Evolutionary conservation across 176 grass and related monocot genomes (phyloP).

Genomic region (Triticum turgidum): DNA sequence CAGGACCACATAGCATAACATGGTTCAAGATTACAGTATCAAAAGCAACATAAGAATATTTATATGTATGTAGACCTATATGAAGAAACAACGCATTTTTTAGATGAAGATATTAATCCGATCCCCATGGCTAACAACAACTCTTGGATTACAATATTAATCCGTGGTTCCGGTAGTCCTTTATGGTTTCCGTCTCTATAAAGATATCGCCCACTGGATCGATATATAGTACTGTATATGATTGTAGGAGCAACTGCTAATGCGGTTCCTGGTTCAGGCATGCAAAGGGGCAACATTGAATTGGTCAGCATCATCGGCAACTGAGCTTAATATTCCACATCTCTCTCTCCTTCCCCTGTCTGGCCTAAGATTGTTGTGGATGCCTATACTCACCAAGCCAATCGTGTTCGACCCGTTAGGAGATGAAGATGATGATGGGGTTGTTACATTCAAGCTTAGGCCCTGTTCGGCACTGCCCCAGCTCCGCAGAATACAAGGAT

Average conservation of each 20-base stretch:
- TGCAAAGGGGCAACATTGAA: conserved; percentile 14
- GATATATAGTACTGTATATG: background rate
- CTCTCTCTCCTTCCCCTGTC: background rate
- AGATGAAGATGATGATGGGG: too few species aligned
- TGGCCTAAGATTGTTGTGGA: background rate
- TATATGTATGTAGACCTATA: background rate
- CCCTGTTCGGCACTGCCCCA: too few species aligned
- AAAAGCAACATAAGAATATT: background rate
- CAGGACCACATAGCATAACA: background rate
- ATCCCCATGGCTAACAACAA: background rate
- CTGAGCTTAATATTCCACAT: background rate
- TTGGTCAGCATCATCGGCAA: background rate
- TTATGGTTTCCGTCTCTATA: background rate
- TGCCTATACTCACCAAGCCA: too few species aligned
- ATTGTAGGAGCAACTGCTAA: background rate
- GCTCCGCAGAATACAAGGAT: too few species aligned
- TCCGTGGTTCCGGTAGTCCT: background rate
- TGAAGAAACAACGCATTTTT: background rate
- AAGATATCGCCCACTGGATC: background rate
- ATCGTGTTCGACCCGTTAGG: too few species aligned
- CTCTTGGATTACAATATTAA: background rate
- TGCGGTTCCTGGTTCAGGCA: conserved; percentile 5
- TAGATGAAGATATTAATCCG: background rate
- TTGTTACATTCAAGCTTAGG: too few species aligned
- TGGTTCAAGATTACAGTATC: background rate